Percentiles rank a stretch among this genome's conserved stretches.
Conservation (phyloP, 2,329 filamentous ascomycete genomes). For the Trichoderma brevicompactum region DNA sequence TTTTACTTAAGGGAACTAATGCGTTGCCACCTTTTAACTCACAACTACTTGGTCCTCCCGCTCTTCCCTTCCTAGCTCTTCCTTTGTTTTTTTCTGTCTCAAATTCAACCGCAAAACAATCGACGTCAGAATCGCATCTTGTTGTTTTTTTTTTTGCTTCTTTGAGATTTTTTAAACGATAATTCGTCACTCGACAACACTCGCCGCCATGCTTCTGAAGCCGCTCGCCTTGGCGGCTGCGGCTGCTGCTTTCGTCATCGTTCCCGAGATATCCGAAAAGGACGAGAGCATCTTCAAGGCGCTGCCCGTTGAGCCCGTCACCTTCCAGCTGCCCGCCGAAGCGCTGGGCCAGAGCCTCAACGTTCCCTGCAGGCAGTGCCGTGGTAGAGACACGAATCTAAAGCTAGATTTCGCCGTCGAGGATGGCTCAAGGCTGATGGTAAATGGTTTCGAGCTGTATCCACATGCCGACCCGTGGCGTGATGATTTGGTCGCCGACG, state of each 20-base stretch:
- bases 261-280: conserved; percentile 52
- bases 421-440: conserved; percentile 52
- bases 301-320: conserved; percentile 43
- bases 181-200: conserved; percentile 29
- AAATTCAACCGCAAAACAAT: background rate
- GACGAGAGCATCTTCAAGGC: conserved; percentile 50
- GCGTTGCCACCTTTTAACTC: background rate
- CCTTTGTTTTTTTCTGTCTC: background rate
- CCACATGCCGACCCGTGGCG: conserved; percentile 54
- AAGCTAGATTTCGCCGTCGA: conserved; percentile 60
- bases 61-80: background rate
- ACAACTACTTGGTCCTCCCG: background rate
- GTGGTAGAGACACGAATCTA: conserved; percentile 51
- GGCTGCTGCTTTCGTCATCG: conserved; percentile 56
- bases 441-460: conserved; percentile 67
- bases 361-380: conserved; percentile 60
- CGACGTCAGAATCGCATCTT: background rate
- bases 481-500: conserved; percentile 50
- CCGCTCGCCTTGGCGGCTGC: conserved; percentile 42
- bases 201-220: conserved; percentile 41
- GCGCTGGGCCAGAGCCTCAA: conserved; percentile 48
- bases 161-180: background rate
- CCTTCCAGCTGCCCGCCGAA: conserved; percentile 44
- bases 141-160: background rate
- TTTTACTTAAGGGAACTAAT: background rate